Evolutionary conservation across 2,329 filamentous ascomycete genomes (phyloP).

Genomic region (Fonsecaea monophora): DNA sequence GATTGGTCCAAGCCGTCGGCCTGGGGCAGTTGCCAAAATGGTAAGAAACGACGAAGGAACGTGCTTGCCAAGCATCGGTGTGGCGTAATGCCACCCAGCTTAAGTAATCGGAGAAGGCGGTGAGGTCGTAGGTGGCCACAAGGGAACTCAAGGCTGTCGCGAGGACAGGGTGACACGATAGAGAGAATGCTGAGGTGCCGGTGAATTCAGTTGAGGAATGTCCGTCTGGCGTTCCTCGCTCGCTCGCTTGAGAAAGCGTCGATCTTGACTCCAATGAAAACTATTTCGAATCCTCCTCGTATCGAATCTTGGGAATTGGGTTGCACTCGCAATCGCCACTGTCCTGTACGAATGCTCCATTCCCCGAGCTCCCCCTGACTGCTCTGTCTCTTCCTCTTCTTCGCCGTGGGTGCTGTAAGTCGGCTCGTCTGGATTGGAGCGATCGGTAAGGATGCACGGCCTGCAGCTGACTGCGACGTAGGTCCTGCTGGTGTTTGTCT

Average conservation of each 20-base stretch:
- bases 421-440: constrained; percentile 31
- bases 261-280: constrained; percentile 76
- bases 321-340: constrained; percentile 75
- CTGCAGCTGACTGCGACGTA: constrained; percentile 11
- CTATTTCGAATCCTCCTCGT: constrained; percentile 68
- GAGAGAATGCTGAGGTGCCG: neutral
- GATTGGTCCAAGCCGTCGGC: neutral
- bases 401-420: constrained; percentile 25
- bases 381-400: constrained; percentile 35
- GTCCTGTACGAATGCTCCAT: constrained; percentile 72
- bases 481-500: constrained; percentile 23
- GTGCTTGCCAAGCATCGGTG: constrained; percentile 1
- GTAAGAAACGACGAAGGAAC: constrained; percentile 8
- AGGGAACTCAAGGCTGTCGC: neutral
- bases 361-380: constrained; percentile 33
- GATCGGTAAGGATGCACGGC: constrained; percentile 19
- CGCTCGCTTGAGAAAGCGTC: constrained; percentile 73
- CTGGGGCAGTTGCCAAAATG: neutral
- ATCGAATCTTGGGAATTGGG: constrained; percentile 46
- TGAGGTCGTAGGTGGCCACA: neutral
- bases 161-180: neutral
- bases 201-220: constrained; percentile 62
- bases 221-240: constrained; percentile 68
- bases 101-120: constrained; percentile 10
- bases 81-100: constrained; percentile 10